These are phyloP conservation scores for Emmonsia crescens DNA, from an alignment of 2,329 filamentous ascomycete genomes.

Conservation along the genomic window DNA sequence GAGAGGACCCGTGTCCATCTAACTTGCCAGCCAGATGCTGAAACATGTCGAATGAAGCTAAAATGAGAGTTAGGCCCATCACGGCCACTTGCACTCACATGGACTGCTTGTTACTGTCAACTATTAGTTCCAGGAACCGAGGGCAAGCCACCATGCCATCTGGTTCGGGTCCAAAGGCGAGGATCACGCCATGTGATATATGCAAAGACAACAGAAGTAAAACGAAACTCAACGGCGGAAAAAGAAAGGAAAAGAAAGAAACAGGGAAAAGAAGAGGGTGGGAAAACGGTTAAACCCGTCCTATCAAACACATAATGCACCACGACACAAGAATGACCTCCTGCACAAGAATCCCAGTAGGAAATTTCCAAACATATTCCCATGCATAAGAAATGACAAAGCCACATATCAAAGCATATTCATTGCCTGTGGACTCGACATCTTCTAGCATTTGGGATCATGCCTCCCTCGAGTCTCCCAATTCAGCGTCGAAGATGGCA, in stretches of 20 bases:
- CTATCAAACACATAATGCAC: neutral
- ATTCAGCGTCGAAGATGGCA: neutral
- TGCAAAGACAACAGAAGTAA: neutral
- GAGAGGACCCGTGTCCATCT: neutral
- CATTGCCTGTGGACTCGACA: neutral
- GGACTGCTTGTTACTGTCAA: neutral
- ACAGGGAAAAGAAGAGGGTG: neutral
- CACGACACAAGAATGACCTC: neutral
- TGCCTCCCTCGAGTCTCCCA: neutral
- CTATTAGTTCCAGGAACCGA: neutral
- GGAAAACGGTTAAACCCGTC: neutral
- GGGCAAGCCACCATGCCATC: neutral
- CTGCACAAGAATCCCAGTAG: neutral
- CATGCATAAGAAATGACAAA: neutral
- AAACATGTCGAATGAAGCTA: neutral
- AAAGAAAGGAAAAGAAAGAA: neutral
- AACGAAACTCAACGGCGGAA: neutral
- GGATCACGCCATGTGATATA: neutral
- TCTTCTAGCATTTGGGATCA: neutral
- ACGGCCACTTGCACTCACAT: neutral
- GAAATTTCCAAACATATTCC: neutral
- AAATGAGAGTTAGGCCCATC: neutral
- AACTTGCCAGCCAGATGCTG: neutral
- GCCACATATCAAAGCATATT: neutral
- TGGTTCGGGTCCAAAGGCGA: neutral